These are phyloP conservation scores for Ceratocystis cubensis DNA, from an alignment of 2,329 filamentous ascomycete species.

Conservation along the genomic window DNA sequence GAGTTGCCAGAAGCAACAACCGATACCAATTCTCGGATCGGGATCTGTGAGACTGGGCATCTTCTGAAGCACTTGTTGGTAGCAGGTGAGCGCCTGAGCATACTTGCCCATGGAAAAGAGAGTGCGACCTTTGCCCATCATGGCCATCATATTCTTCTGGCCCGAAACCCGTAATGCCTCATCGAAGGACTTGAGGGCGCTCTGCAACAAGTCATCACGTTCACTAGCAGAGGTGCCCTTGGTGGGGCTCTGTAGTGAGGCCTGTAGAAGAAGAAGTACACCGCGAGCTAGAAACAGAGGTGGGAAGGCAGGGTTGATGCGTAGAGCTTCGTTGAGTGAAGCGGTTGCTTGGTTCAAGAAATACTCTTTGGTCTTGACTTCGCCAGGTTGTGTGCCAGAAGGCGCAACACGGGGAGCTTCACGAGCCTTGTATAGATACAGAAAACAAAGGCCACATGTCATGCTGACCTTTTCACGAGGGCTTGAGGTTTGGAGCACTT, in stretches of 20 bases:
- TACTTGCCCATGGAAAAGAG: conserved; percentile 80
- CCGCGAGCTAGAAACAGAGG: conserved; percentile 85
- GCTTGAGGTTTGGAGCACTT: conserved; percentile 55
- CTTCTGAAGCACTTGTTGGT: conserved; percentile 75
- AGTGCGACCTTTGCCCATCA: conserved; percentile 78
- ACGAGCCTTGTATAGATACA: conserved; percentile 80
- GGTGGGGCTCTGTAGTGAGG: conserved; percentile 67
- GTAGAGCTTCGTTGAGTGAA: conserved; percentile 86
- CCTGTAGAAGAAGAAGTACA: conserved; percentile 74
- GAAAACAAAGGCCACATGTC: conserved; percentile 75
- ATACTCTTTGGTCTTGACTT: conserved; percentile 81
- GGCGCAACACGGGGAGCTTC: conserved; percentile 54
- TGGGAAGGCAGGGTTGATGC: conserved; percentile 83
- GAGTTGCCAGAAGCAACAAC: conserved; percentile 93
- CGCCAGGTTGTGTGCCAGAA: conserved; percentile 50
- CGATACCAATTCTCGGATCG: conserved; percentile 89
- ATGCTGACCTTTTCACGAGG: conserved; percentile 76
- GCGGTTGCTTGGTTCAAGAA: conserved; percentile 85
- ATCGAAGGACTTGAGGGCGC: conserved; percentile 86
- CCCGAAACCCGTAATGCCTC: conserved; percentile 77
- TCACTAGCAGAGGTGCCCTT: conserved; percentile 35
- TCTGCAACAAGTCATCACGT: conserved; percentile 64
- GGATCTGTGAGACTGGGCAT: conserved; percentile 83
- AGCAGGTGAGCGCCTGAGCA: conserved; percentile 66
- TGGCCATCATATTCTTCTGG: conserved; percentile 80